A percentile compares a stretch with the other conserved stretches of the same genome.
phyloP scores from a whole-genome alignment of 2,329 filamentous ascomycete genomes.

The Epichloe coenophiala region DNA sequence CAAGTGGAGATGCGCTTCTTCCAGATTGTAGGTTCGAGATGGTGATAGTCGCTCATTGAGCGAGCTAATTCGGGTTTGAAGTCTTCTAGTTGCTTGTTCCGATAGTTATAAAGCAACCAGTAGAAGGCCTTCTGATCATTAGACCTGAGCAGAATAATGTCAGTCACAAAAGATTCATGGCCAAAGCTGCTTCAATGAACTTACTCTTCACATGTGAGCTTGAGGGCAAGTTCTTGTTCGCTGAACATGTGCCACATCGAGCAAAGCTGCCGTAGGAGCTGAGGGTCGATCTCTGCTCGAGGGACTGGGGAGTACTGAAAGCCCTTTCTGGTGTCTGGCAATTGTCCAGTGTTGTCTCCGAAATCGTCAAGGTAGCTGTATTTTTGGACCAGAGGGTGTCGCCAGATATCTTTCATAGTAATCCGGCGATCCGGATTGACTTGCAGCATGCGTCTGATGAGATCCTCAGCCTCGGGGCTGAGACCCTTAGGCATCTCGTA shows the following conservation, averaged over 20 bases:
- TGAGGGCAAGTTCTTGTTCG: constrained; percentile 56
- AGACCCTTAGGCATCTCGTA: constrained; percentile 51
- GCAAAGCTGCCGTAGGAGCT: constrained; percentile 72
- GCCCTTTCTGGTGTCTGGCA: constrained; percentile 45
- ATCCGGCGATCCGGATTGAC: constrained; percentile 69
- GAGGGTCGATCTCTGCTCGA: constrained; percentile 59
- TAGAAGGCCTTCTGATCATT: constrained; percentile 96
- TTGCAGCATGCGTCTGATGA: constrained; percentile 69
- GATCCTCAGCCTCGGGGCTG: constrained; percentile 55
- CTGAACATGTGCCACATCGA: constrained; percentile 83
- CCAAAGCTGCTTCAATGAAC: constrained; percentile 16
- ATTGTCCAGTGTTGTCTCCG: constrained; percentile 39
- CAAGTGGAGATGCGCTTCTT: constrained; percentile 48
- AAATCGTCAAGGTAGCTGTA: constrained; percentile 65
- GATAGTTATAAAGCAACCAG: constrained; percentile 66
- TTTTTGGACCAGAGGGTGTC: constrained; percentile 72
- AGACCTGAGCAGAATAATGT: constrained; percentile 34
- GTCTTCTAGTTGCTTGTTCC: constrained; percentile 74
- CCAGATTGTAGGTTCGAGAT: constrained; percentile 47
- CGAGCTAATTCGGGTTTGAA: constrained; percentile 71
- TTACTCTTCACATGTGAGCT: constrained; percentile 52
- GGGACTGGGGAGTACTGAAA: constrained; percentile 44
- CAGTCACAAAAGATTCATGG: constrained; percentile 7
- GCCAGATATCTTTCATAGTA: constrained; percentile 68
- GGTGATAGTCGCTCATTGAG: constrained; percentile 84